Percentiles rank a stretch among this genome's conserved stretches.
Evolutionary conservation across 345 rosid species (phyloP).

Genomic region (Boechera retrofracta): DNA sequence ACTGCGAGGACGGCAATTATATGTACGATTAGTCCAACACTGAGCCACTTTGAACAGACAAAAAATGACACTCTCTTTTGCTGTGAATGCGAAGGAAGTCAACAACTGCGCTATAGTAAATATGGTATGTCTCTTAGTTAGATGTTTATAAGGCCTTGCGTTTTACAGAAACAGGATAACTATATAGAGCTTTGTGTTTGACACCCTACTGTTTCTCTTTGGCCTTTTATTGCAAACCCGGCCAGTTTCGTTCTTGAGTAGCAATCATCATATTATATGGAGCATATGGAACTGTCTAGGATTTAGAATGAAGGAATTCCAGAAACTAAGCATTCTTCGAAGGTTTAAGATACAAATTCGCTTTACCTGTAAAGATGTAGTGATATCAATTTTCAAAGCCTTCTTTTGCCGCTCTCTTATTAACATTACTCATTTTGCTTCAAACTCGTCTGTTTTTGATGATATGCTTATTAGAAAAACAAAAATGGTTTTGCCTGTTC

Average conservation of each 20-base stretch:
- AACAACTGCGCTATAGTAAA: constrained; percentile 87
- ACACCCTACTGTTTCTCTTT: background rate
- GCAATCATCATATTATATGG: background rate
- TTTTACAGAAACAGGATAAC: background rate
- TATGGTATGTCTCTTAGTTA: constrained; percentile 63
- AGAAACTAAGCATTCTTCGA: constrained; percentile 1
- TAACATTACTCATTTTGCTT: background rate
- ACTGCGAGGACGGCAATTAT: constrained; percentile 96
- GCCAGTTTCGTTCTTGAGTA: background rate
- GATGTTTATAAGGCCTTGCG: background rate
- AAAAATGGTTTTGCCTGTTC: background rate
- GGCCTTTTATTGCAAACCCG: background rate
- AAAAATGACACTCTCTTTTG: constrained; percentile 83
- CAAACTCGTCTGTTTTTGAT: constrained; percentile 6
- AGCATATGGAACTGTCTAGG: background rate
- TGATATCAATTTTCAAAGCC: background rate
- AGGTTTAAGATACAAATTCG: background rate
- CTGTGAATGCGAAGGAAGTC: constrained; percentile 93
- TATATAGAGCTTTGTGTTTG: background rate
- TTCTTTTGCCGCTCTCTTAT: constrained; percentile 3
- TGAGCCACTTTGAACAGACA: constrained; percentile 91
- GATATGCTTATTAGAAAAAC: background rate
- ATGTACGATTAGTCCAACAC: constrained; percentile 93
- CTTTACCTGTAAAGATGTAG: constrained; percentile 9
- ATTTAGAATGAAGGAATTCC: background rate